Evolutionary conservation across 495 filamentous ascomycete species (phyloP).

Genomic region (Xylaria grammica): DNA sequence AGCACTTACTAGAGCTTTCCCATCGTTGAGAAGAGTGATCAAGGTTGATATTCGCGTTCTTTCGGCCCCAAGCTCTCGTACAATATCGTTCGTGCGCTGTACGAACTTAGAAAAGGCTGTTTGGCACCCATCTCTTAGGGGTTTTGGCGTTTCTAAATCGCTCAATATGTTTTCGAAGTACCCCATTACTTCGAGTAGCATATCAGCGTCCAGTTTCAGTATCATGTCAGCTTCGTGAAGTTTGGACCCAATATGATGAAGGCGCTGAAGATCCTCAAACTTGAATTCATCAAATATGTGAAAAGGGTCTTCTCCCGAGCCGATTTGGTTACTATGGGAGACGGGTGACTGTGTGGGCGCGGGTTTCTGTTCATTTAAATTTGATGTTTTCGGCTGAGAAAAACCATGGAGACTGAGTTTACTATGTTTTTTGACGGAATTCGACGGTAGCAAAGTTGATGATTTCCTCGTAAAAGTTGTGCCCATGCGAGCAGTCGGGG

Average conservation of each 20-base stretch:
- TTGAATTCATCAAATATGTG: constrained; percentile 30
- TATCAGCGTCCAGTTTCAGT: constrained; percentile 37
- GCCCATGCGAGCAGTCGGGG: too few relatives aligned
- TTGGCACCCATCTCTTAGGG: not conserved
- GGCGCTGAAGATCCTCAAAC: constrained; percentile 41
- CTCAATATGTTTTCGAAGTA: constrained; percentile 12
- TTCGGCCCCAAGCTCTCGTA: constrained; percentile 21
- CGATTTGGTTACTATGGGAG: too few relatives aligned
- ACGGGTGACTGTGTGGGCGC: not conserved
- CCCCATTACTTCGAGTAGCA: constrained; percentile 23
- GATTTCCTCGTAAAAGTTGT: too few relatives aligned
- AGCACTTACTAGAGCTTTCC: constrained; percentile 29
- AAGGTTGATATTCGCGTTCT: constrained; percentile 21
- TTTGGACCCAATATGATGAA: constrained; percentile 45
- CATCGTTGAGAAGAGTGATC: constrained; percentile 14
- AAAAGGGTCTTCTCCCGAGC: not conserved
- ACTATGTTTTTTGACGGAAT: too few relatives aligned
- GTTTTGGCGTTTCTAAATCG: not conserved
- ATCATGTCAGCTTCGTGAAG: constrained; percentile 39
- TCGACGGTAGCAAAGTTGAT: too few relatives aligned
- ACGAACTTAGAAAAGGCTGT: constrained; percentile 2
- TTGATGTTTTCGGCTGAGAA: too few relatives aligned
- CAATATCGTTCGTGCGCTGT: constrained; percentile 10
- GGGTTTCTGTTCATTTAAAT: not conserved
- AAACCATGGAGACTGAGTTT: too few relatives aligned